Evolutionary conservation across 2,329 filamentous ascomycete genomes (phyloP), one percentile per base, ranked within the genome.

Genomic region (Pseudogymnoascus sp.): DNA sequence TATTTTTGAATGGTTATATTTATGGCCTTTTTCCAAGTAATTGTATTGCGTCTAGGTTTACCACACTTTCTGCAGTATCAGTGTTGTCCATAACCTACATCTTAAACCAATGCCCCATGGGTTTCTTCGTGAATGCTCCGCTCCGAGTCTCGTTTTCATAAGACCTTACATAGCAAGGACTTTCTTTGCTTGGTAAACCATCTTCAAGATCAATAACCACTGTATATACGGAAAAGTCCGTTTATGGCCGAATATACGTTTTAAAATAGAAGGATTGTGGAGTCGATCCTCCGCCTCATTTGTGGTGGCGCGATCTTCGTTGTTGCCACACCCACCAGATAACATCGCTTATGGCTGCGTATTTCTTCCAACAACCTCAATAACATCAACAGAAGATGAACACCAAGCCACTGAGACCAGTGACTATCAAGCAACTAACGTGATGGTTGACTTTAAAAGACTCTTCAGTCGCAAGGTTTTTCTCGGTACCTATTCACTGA

Each of bases 261-360:
- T 15, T 37, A 37, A 7, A 37, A 37, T 43, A 25, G 20, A 25
- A 43, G 20, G 39, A 43, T 43, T 25, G 39, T 12, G 39, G 39
- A n/a, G 20, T 43, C 12, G 39, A 14, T n/a, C 35, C 39, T 8
- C 20, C 14, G 39, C 39, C 39, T 43, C 39, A 25, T 43, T n/a
- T 8, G 11, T 12, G 20, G 39, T 43, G 3, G 39, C 39, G 22
- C 59, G 38, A 53, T 60, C 50, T 6, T 69, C 65, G 6, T 9
- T 73, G 43, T 33, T 70, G 20, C 20, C 39, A 25, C 9, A 25
- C 22, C 30, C 30, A 22, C 28, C 22, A 53, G 28, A 53, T 53
- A 20, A 12, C 6, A 25, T 53, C 43, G 43, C 25, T 30, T 53
- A 50, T 33, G 28, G 28, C n/a, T 35, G 28, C 9, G 4, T 53